A percentile compares a stretch with the other conserved stretches of the same genome.
Conservation (phyloP, 306 rosid genomes). For the Chamaecrista fasciculata region DNA sequence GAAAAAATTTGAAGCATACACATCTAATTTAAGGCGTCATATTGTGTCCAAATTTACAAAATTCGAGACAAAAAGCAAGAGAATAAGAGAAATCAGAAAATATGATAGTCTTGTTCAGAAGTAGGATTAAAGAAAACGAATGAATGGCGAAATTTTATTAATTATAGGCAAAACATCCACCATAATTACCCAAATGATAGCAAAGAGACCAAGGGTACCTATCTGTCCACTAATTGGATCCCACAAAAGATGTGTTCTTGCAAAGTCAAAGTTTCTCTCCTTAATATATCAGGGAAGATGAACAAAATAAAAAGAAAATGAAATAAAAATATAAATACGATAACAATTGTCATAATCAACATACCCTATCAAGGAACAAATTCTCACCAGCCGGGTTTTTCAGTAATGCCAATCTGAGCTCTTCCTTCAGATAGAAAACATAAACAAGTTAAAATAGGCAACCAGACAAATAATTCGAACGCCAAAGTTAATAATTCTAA, state of each 20-base stretch:
- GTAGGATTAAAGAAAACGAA: not conserved
- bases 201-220: not conserved
- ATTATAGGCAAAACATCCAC: not conserved
- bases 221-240: slow-evolving; percentile 14
- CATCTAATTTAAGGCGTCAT: too few relatives aligned
- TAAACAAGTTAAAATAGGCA: slow-evolving; percentile 18
- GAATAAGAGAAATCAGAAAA: not conserved
- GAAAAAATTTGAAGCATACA: too few relatives aligned
- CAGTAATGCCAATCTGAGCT: slow-evolving; percentile 61
- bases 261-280: slow-evolving; percentile 11
- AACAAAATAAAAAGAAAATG: not conserved
- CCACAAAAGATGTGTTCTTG: slow-evolving; percentile 13
- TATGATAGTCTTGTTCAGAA: not conserved
- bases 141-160: not conserved
- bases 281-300: not conserved
- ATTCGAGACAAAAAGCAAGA: not conserved
- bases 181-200: slow-evolving; percentile 5
- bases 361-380: slow-evolving; percentile 72
- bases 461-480: slow-evolving; percentile 10
- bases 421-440: slow-evolving; percentile 55
- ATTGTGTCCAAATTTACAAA: too few relatives aligned
- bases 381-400: slow-evolving; percentile 45
- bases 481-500: not conserved
- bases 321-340: not conserved
- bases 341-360: not conserved